Evolutionary conservation across 805 yeast species (phyloP).

Genomic region (Yarrowia keelungensis): DNA sequence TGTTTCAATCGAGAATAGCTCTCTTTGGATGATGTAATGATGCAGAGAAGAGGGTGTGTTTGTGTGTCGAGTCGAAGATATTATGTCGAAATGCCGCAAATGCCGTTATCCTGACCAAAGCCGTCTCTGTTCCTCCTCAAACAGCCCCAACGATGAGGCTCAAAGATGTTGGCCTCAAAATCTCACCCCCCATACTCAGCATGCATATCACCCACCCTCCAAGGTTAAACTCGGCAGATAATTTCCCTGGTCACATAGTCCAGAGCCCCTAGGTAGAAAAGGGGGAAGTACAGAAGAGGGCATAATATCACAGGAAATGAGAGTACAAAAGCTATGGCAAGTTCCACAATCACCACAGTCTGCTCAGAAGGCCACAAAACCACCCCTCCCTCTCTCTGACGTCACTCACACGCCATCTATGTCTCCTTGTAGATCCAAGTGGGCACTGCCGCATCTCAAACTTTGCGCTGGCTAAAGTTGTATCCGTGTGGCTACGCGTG

Average conservation of each 20-base stretch:
- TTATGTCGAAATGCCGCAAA: too few species aligned
- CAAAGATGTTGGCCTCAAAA: background rate
- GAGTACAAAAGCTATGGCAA: background rate
- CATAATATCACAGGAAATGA: background rate
- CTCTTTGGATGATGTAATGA: background rate
- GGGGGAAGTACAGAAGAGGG: background rate
- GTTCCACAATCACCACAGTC: too few species aligned
- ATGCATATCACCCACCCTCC: background rate
- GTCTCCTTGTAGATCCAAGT: constrained; percentile 10
- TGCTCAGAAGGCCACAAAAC: too few species aligned
- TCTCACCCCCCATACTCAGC: background rate
- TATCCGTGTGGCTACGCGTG: constrained; percentile 22
- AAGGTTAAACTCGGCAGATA: constrained; percentile 21
- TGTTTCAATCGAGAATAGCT: too few species aligned
- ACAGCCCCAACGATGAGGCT: constrained; percentile 23
- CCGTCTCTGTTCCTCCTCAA: constrained; percentile 17
- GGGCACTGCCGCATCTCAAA: constrained; percentile 16
- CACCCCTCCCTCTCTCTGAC: background rate
- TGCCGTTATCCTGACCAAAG: too few species aligned
- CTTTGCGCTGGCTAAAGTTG: background rate
- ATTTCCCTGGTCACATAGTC: constrained; percentile 13
- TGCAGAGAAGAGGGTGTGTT: background rate
- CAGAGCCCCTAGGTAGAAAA: constrained; percentile 9
- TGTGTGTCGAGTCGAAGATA: background rate
- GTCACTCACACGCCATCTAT: background rate